phyloP scores from a whole-genome alignment of 768 basidiomycete genomes.

The Leucogyrophana mollusca region DNA sequence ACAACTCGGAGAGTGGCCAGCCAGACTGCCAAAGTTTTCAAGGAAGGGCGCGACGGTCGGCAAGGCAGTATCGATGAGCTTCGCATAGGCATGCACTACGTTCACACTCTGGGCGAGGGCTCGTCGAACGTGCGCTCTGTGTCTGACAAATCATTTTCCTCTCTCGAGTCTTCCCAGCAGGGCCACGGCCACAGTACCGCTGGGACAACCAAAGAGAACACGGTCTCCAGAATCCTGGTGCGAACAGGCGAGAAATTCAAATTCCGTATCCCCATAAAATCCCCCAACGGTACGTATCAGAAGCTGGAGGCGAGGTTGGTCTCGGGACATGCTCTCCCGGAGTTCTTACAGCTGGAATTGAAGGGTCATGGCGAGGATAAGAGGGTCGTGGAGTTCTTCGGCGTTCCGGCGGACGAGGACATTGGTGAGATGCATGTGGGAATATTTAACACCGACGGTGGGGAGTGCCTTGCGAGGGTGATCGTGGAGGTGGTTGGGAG shows the following conservation, averaged over 20 bases:
- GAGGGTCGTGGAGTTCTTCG: constrained; percentile 56
- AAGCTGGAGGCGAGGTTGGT: constrained; percentile 48
- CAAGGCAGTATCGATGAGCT: constrained; percentile 60
- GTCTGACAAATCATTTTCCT: constrained; percentile 53
- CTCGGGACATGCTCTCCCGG: constrained; percentile 52
- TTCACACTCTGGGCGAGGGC: constrained; percentile 66
- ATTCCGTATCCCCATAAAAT: constrained; percentile 49
- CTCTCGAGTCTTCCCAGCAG: constrained; percentile 57
- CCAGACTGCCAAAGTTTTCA: constrained; percentile 62
- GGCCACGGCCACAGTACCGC: constrained; percentile 34
- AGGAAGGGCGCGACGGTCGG: constrained; percentile 29
- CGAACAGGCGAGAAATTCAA: constrained; percentile 59
- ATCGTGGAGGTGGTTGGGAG: constrained; percentile 53
- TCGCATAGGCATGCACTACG: constrained; percentile 66
- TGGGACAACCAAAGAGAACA: constrained; percentile 22
- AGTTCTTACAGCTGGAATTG: constrained; percentile 54
- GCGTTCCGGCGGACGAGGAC: constrained; percentile 48
- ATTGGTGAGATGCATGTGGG: constrained; percentile 55
- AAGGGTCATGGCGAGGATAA: constrained; percentile 38
- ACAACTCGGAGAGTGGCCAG: constrained; percentile 52
- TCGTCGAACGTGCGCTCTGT: constrained; percentile 26
- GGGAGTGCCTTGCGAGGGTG: constrained; percentile 52
- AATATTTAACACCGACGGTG: constrained; percentile 49
- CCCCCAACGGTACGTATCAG: constrained; percentile 24
- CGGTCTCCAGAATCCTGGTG: constrained; percentile 42